Conservation (phyloP, 345 rosid species). For the Eucalyptus sideroxylon region DNA sequence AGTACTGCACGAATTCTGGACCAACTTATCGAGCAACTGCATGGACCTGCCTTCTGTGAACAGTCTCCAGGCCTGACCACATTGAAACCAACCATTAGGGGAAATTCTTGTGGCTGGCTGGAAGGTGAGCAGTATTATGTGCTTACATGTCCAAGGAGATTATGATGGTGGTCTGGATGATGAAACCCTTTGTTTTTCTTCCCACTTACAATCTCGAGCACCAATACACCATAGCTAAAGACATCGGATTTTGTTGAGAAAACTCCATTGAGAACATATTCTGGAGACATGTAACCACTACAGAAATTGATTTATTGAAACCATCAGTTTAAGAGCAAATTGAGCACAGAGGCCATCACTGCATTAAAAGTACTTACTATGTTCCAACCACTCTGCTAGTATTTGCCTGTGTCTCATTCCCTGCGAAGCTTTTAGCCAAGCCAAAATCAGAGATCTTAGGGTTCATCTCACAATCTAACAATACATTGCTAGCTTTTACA, state of each 20-base stretch:
- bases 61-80: constrained; percentile 25
- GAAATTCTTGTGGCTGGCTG: not conserved
- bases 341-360: not conserved
- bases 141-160: constrained; percentile 23
- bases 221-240: constrained; percentile 25
- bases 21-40: constrained; percentile 14
- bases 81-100: not conserved
- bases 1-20: not conserved
- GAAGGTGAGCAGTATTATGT: not conserved
- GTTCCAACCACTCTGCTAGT: constrained; percentile 7
- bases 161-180: constrained; percentile 9
- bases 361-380: constrained; percentile 1
- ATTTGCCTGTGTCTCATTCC: constrained; percentile 1
- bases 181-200: constrained; percentile 11
- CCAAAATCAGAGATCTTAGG: constrained; percentile 18
- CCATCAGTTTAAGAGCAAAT: not conserved
- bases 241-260: constrained; percentile 25
- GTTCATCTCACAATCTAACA: constrained; percentile 9
- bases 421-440: constrained; percentile 6
- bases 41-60: constrained; percentile 17
- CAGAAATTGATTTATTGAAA: not conserved
- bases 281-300: constrained; percentile 45
- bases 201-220: constrained; percentile 18
- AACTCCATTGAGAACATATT: constrained; percentile 18
- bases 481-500: constrained; percentile 10